Conservation (phyloP, 208 protist species). For the Acanthamoeba castellanii region DNA sequence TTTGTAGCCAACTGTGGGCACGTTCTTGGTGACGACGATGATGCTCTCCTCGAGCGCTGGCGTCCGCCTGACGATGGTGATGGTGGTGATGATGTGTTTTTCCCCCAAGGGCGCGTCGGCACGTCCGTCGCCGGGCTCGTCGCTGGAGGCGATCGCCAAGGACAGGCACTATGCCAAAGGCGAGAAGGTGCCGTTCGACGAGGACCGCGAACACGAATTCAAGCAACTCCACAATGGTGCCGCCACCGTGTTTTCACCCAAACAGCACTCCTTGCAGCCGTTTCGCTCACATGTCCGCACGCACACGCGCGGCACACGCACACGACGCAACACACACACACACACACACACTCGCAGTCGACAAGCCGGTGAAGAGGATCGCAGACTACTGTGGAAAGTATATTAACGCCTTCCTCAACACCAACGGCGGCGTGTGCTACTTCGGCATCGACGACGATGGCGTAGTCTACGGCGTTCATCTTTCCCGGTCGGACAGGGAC, state of each 20-base stretch:
- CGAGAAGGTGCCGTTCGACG: slow-evolving; percentile 71
- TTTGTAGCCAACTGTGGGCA: not conserved
- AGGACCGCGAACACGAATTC: slow-evolving; percentile 70
- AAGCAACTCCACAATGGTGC: slow-evolving; percentile 70
- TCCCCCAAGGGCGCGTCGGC: not conserved
- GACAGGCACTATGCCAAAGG: slow-evolving; percentile 53
- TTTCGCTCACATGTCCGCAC: not conserved
- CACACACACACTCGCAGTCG: not conserved
- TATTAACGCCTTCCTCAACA: slow-evolving; percentile 83
- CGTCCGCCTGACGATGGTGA: not conserved
- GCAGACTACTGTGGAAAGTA: slow-evolving; percentile 75
- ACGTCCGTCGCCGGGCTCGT: slow-evolving; percentile 35
- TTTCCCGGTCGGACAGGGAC: slow-evolving; percentile 65
- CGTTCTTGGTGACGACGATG: too few relatives aligned
- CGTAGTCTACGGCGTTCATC: slow-evolving; percentile 70
- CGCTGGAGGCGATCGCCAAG: slow-evolving; percentile 44
- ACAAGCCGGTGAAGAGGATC: slow-evolving; percentile 72
- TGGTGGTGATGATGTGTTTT: too few relatives aligned
- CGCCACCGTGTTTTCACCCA: not conserved
- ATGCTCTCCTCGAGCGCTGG: not conserved
- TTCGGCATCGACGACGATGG: slow-evolving; percentile 83
- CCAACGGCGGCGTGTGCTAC: slow-evolving; percentile 79
- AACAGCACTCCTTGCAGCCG: too few relatives aligned
- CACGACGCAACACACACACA: not conserved
- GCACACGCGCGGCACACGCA: too few relatives aligned